Percentiles rank a stretch among this genome's conserved stretches.
Evolutionary conservation across 129 eudicot genomes (phyloP).

Genomic region (Pseudognaphalium luteoalbum): DNA sequence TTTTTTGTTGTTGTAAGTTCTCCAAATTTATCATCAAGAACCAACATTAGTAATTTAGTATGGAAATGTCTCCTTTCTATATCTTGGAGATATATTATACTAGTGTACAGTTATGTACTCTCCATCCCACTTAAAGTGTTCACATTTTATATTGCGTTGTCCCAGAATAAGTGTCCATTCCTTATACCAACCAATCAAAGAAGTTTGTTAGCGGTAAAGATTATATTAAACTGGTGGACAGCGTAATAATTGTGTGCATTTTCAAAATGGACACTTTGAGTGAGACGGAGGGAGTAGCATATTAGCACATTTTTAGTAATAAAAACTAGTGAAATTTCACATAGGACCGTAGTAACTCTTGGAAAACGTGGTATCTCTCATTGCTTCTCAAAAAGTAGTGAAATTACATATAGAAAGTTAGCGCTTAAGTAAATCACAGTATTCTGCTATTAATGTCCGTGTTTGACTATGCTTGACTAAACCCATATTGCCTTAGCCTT

Average conservation of each 20-base stretch:
- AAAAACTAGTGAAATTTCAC: not conserved
- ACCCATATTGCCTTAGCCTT: constrained; percentile 38
- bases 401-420: constrained; percentile 29
- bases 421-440: constrained; percentile 24
- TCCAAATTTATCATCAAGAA: too few relatives aligned
- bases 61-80: not conserved
- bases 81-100: not conserved
- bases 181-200: too few relatives aligned
- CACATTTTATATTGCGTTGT: too few relatives aligned
- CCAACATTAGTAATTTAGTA: too few relatives aligned
- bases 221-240: too few relatives aligned
- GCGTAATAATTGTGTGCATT: too few relatives aligned
- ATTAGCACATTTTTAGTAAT: not conserved
- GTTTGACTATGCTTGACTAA: not conserved
- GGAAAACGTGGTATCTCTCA: constrained; percentile 19
- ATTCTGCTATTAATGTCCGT: constrained; percentile 7
- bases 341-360: constrained; percentile 9
- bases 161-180: too few relatives aligned
- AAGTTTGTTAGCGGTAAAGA: too few relatives aligned
- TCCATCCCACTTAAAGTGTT: too few relatives aligned
- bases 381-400: constrained; percentile 26
- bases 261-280: too few relatives aligned
- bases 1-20: too few relatives aligned
- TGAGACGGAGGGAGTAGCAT: not conserved
- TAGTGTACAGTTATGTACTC: too few relatives aligned